A percentile compares a stretch with the other conserved stretches of the same genome.
Evolutionary conservation across 257 asterid species (phyloP).

Genomic region (Salvia rosmarinus): DNA sequence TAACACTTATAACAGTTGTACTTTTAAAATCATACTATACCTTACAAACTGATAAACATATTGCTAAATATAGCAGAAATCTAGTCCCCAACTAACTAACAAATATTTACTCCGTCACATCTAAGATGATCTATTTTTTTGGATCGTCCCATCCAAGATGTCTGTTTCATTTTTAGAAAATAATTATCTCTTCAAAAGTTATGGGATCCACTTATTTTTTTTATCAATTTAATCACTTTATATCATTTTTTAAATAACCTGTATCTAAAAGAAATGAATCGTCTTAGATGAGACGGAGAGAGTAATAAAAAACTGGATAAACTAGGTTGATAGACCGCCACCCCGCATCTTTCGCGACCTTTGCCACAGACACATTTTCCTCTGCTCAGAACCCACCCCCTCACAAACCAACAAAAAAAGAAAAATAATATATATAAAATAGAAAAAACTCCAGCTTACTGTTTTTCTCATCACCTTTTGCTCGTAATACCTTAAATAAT

Average conservation of each 20-base stretch:
- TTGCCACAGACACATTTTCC: slow-evolving; percentile 34
- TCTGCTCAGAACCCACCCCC: slow-evolving; percentile 22
- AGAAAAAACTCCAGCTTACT: background rate
- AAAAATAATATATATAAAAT: background rate
- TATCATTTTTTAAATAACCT: too few relatives aligned
- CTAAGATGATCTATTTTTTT: too few relatives aligned
- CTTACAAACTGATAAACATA: background rate
- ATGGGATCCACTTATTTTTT: too few relatives aligned
- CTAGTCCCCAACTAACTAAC: background rate
- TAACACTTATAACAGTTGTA: background rate
- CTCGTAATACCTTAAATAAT: background rate
- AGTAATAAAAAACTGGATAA: background rate
- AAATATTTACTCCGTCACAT: too few relatives aligned
- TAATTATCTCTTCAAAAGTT: too few relatives aligned
- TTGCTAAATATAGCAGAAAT: background rate
- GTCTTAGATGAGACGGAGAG: too few relatives aligned
- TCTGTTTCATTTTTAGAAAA: too few relatives aligned
- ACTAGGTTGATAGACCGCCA: slow-evolving; percentile 20
- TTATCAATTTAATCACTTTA: too few relatives aligned
- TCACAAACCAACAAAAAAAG: slow-evolving; percentile 2
- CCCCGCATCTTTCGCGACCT: slow-evolving; percentile 43
- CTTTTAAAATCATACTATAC: too few relatives aligned
- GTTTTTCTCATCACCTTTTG: background rate
- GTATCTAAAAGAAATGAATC: too few relatives aligned
- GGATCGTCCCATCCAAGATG: too few relatives aligned